Evolutionary conservation across 768 basidiomycete genomes (phyloP).

Genomic region (Pulveroboletus sp.): DNA sequence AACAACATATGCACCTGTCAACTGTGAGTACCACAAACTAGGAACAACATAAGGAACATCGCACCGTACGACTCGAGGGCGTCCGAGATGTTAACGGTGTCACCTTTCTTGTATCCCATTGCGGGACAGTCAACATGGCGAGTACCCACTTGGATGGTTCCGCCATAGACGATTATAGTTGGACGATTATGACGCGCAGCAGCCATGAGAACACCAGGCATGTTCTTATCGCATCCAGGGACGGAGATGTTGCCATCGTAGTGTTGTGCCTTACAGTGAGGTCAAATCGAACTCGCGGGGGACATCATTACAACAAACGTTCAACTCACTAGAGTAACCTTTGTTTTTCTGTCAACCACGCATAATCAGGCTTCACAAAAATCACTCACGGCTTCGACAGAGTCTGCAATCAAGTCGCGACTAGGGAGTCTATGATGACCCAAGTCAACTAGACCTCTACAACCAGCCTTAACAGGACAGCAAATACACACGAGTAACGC

Average conservation of each 20-base stretch:
- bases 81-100: constrained; percentile 78
- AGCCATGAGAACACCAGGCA: constrained; percentile 87
- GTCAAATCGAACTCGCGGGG: background rate
- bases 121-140: constrained; percentile 79
- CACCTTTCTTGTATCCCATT: constrained; percentile 76
- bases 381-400: constrained; percentile 68
- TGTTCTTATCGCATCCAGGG: constrained; percentile 90
- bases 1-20: constrained; percentile 65
- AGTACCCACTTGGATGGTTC: constrained; percentile 74
- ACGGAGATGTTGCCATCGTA: constrained; percentile 86
- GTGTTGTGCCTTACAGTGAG: constrained; percentile 62
- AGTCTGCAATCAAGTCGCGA: constrained; percentile 87
- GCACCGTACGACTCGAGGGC: constrained; percentile 81
- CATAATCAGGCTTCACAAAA: background rate
- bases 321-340: constrained; percentile 54
- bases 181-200: constrained; percentile 84
- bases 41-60: background rate
- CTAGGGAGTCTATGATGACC: constrained; percentile 58
- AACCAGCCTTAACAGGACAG: background rate
- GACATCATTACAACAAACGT: background rate
- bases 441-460: background rate
- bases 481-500: constrained; percentile 70
- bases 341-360: constrained; percentile 9
- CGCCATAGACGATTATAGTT: constrained; percentile 83
- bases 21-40: background rate